Evolutionary conservation across 2,329 filamentous ascomycete genomes (phyloP), one percentile per base, ranked within the genome.

Genomic region (Xylariaceae sp.): DNA sequence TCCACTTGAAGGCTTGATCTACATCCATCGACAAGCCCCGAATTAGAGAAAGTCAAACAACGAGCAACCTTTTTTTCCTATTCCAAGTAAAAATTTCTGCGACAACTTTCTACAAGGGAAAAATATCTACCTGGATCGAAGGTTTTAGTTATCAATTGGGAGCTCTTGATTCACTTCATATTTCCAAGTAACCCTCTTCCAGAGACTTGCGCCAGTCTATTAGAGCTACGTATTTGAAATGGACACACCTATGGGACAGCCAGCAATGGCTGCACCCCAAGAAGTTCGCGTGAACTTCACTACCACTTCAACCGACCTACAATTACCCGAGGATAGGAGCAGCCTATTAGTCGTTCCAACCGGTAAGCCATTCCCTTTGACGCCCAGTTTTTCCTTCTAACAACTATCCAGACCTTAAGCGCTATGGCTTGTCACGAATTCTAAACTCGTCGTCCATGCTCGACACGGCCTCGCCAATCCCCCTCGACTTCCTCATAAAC

Each of bases 401-500:
- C 24, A 16, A 57, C 31, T 49, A 16, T n/a, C 9, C 59, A 85
- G 86, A 88, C 65, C 85, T 89, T 67, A 85, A 86, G 71, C 83
- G 87, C 69, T 89, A 89, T 83, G 87, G 86, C 66, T 79, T 90
- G 51, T 89, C 87, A 16, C 82, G 86, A 57, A 86, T 90, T 59
- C 80, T 90, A 71, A 90, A 90, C 75, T 89, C 87, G 67, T 84
- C 87, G 78, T 85, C 85, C 29, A 88, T 90, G 82, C 86, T 90
- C 73, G 80, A 82, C 71, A 88, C 85, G 41, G 71, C 80, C 24
- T 77, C 79, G 9, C 86, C 90, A 11, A 82, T 93, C 43, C 91
- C 91, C 16, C 89, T 99, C 76, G 95, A 99, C 76, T 98, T 99
- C 78, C 84, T 99, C 67, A 88, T 96, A 76, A 95, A 97, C 75